Percentiles rank a stretch among this genome's conserved stretches.
Conservation (phyloP, 1,284 basidiomycete genomes). For the Apiotrichum porosum region DNA sequence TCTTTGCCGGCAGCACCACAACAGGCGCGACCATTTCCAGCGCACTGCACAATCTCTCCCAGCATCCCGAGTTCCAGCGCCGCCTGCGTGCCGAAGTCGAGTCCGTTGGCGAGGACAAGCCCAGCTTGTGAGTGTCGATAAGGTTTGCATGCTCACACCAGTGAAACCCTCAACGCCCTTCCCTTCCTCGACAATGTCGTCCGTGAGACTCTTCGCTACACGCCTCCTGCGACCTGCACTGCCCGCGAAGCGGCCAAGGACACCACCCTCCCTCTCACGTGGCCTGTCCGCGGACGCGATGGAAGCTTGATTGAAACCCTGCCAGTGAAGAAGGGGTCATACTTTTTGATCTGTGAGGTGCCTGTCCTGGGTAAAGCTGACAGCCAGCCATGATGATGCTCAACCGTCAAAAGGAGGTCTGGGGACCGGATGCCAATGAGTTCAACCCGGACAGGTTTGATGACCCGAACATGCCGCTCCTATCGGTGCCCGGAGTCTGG, state of each 20-base stretch:
- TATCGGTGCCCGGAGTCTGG: conserved; percentile 56
- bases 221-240: conserved; percentile 60
- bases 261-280: conserved; percentile 58
- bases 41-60: conserved; percentile 61
- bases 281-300: conserved; percentile 34
- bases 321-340: conserved; percentile 19
- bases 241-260: conserved; percentile 58
- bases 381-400: conserved; percentile 34
- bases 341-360: conserved; percentile 19
- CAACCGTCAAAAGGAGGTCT: conserved; percentile 57
- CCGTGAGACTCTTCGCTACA: conserved; percentile 60
- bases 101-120: conserved; percentile 14
- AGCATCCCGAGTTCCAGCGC: conserved; percentile 53
- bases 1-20: conserved; percentile 61
- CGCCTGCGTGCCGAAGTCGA: conserved; percentile 56
- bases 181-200: conserved; percentile 59
- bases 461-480: conserved; percentile 6
- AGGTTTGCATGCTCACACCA: neutral
- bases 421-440: conserved; percentile 60
- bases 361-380: neutral
- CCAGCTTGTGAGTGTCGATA: conserved; percentile 11
- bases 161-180: conserved; percentile 46
- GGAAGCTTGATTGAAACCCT: conserved; percentile 36
- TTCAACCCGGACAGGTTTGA: conserved; percentile 63
- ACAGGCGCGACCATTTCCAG: conserved; percentile 62